Conservation (phyloP, 2,329 filamentous ascomycete species). For the Colletotrichum karsti region DNA sequence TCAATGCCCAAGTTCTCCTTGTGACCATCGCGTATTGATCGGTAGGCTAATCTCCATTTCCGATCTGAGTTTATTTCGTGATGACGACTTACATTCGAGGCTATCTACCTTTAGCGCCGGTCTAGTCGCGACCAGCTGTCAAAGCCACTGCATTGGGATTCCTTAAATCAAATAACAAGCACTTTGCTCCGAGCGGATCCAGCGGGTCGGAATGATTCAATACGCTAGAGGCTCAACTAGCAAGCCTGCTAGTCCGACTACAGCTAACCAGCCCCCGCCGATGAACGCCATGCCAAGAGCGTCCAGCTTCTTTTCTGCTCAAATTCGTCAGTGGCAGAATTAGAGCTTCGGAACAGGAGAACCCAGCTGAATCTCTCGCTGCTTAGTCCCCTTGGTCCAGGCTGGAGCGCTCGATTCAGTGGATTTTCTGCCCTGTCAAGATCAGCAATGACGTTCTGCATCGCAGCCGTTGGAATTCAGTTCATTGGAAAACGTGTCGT, state of each 20-base stretch:
- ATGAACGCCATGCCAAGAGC: slow-evolving; percentile 17
- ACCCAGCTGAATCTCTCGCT: background rate
- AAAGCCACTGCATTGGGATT: background rate
- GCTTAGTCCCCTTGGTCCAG: background rate
- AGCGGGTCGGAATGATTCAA: background rate
- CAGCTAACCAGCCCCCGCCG: background rate
- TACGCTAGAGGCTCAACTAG: background rate
- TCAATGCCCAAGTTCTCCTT: background rate
- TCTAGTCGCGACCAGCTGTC: background rate
- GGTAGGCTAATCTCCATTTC: background rate
- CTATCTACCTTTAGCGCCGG: background rate
- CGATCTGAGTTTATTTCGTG: background rate
- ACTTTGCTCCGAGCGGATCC: background rate
- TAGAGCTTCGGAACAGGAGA: background rate
- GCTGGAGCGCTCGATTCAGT: background rate
- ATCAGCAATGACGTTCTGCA: slow-evolving; percentile 18
- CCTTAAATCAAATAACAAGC: background rate
- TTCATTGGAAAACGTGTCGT: background rate
- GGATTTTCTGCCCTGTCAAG: background rate
- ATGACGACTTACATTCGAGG: slow-evolving; percentile 8
- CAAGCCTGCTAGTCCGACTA: background rate
- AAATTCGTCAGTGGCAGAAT: slow-evolving; percentile 21
- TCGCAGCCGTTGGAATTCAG: background rate
- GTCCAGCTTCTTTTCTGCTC: background rate
- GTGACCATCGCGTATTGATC: background rate